Conservation (phyloP, 306 rosid species). For the Corylus avellana region DNA sequence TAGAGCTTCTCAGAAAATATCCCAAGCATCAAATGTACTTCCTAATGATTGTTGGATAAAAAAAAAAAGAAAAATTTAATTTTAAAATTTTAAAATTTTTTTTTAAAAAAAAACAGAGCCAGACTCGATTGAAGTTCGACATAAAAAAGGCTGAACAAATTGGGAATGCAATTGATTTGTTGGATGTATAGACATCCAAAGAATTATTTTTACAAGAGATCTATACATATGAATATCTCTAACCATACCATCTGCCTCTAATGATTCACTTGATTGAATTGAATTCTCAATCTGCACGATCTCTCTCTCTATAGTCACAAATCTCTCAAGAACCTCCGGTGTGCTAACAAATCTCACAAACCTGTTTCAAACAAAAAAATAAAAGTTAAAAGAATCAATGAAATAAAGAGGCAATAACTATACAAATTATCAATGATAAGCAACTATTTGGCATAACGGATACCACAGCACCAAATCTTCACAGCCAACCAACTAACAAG, state of each 20-base stretch:
- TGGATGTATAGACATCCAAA: neutral
- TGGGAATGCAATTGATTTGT: neutral
- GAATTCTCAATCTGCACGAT: constrained; percentile 90
- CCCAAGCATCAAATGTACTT: neutral
- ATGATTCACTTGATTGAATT: constrained; percentile 56
- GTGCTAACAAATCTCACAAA: constrained; percentile 89
- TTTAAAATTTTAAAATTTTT: too few relatives aligned
- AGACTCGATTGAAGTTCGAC: neutral
- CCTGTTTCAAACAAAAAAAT: constrained; percentile 39
- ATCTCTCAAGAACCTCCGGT: constrained; percentile 95
- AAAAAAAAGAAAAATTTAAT: neutral
- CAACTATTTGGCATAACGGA: neutral
- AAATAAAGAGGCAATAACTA: constrained; percentile 5
- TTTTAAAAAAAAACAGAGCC: neutral
- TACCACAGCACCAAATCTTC: neutral
- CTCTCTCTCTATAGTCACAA: constrained; percentile 91
- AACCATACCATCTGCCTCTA: constrained; percentile 70
- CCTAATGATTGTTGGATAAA: neutral
- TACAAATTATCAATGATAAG: neutral
- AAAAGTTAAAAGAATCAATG: constrained; percentile 11
- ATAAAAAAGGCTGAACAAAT: neutral
- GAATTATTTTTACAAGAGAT: constrained; percentile 4
- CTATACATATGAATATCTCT: constrained; percentile 10
- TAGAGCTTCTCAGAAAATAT: neutral
- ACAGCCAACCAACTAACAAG: neutral